Percentiles rank a stretch among this genome's conserved stretches.
phyloP scores from a whole-genome alignment of 176 grass and related monocot species.

The Cymbopogon citratus region DNA sequence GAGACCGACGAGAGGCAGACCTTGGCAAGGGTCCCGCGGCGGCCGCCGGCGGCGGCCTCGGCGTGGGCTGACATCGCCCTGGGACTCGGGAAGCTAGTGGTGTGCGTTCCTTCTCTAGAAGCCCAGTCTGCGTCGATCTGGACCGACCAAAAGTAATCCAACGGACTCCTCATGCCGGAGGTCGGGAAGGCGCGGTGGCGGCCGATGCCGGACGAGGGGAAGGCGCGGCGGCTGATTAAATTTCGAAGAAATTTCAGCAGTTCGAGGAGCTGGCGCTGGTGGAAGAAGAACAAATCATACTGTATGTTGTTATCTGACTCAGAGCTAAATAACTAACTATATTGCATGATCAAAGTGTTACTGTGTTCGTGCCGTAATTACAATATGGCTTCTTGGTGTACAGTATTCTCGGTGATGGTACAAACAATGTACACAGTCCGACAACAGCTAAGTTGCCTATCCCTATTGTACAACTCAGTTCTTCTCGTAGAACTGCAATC shows the following conservation, averaged over 20 bases:
- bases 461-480: conserved; percentile 37
- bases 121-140: neutral
- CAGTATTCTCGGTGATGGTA: neutral
- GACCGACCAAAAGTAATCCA: conserved; percentile 19
- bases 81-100: neutral
- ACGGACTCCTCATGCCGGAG: neutral
- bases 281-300: neutral
- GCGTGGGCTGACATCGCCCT: conserved; percentile 12
- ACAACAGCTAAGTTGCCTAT: conserved; percentile 42
- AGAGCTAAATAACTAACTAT: neutral
- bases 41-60: conserved; percentile 8
- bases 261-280: neutral
- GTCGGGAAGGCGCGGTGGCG: neutral
- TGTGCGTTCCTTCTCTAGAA: neutral
- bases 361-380: neutral
- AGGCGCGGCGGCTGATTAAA: neutral
- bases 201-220: neutral
- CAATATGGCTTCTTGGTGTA: neutral
- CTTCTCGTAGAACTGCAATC: conserved; percentile 4
- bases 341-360: neutral
- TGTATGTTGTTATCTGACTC: neutral
- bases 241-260: neutral
- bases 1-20: conserved; percentile 57
- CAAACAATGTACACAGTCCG: conserved; percentile 38
- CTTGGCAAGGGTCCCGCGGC: conserved; percentile 38